These are phyloP conservation scores for Nicotiana noctiflora DNA, from an alignment of 257 asterid species.

Conservation along the genomic window DNA sequence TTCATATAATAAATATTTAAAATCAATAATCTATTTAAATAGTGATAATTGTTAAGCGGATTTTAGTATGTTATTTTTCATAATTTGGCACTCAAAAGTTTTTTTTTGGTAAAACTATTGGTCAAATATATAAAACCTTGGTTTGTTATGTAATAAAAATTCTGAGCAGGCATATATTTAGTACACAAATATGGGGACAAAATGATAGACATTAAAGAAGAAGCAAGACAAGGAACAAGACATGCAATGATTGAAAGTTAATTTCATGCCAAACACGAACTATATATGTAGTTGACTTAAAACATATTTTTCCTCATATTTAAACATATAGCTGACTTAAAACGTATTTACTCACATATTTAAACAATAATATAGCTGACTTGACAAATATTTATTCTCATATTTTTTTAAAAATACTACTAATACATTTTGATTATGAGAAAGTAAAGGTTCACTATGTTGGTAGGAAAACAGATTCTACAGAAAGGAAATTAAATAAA, in stretches of 20 bases:
- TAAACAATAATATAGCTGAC: not conserved
- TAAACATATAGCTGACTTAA: not conserved
- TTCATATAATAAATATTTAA: not conserved
- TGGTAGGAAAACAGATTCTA: not conserved
- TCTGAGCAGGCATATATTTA: not conserved
- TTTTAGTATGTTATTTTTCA: not conserved
- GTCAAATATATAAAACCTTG: not conserved
- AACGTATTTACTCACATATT: not conserved
- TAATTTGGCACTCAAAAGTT: not conserved
- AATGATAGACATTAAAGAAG: not conserved
- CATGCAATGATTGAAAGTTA: not conserved
- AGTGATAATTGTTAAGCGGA: not conserved
- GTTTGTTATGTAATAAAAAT: not conserved
- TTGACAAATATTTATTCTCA: not conserved
- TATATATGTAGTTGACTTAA: not conserved
- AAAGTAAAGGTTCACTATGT: not conserved
- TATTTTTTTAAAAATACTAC: not conserved
- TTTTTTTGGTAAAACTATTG: not conserved
- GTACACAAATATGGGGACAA: not conserved
- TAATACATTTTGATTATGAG: not conserved
- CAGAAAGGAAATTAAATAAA: not conserved
- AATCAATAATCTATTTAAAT: not conserved
- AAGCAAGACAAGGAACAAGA: not conserved
- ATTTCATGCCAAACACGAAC: constrained; percentile 7
- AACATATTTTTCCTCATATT: not conserved